These are phyloP conservation scores for Senna siamea DNA, from an alignment of 306 rosid genomes.

Conservation along the genomic window DNA sequence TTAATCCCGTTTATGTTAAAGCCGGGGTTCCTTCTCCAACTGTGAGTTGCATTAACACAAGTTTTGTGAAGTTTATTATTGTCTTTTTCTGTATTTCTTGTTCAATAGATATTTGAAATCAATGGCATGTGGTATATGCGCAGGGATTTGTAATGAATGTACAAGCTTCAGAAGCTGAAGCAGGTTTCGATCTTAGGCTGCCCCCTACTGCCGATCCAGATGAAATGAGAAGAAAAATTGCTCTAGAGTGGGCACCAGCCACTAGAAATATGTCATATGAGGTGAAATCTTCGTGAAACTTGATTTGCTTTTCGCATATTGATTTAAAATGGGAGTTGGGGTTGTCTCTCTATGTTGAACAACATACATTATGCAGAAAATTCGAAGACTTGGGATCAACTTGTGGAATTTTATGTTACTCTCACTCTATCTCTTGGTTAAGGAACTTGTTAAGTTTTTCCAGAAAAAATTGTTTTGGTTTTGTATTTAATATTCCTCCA, in stretches of 20 bases:
- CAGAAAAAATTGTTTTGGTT: neutral
- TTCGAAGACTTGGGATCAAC: neutral
- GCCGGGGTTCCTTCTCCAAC: slow-evolving; percentile 65
- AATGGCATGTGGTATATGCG: slow-evolving; percentile 27
- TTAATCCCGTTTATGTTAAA: slow-evolving; percentile 81
- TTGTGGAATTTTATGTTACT: slow-evolving; percentile 13
- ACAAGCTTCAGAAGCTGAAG: slow-evolving; percentile 94
- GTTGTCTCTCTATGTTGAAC: neutral
- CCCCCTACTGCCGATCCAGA: slow-evolving; percentile 74
- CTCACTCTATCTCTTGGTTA: neutral
- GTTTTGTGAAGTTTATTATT: too few relatives aligned
- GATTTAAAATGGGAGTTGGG: neutral
- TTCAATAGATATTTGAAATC: neutral
- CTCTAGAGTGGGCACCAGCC: slow-evolving; percentile 84
- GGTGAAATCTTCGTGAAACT: slow-evolving; percentile 44
- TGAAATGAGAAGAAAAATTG: slow-evolving; percentile 65
- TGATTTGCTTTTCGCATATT: neutral
- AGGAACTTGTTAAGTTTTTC: neutral
- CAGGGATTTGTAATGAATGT: slow-evolving; percentile 91
- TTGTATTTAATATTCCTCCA: neutral
- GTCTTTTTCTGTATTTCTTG: neutral
- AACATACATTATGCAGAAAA: neutral
- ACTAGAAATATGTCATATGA: slow-evolving; percentile 72
- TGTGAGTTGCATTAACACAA: slow-evolving; percentile 49
- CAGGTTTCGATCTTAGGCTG: slow-evolving; percentile 79